Conservation (phyloP, 2,329 filamentous ascomycete species). For the Beauveria bassiana region DNA sequence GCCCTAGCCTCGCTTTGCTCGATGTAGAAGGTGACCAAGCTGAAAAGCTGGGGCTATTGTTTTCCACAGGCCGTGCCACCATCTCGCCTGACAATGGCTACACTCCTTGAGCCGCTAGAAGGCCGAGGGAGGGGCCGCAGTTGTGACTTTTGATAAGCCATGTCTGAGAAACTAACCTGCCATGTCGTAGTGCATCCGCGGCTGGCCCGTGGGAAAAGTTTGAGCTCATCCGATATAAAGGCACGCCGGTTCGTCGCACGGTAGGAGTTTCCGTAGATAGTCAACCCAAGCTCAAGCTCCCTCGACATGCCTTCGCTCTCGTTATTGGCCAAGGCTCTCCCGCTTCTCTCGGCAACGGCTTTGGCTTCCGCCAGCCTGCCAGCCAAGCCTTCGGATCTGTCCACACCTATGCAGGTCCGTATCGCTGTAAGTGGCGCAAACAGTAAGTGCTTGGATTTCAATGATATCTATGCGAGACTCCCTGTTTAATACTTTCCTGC, state of each 20-base stretch:
- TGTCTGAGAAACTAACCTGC: not conserved
- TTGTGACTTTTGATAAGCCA: not conserved
- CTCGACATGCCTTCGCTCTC: slow-evolving; percentile 2
- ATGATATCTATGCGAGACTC: not conserved
- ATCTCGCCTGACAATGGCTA: not conserved
- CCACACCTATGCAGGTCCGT: slow-evolving; percentile 47
- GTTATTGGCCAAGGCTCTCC: not conserved
- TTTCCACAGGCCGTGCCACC: not conserved
- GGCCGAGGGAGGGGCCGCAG: not conserved
- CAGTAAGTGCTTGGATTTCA: slow-evolving; percentile 25
- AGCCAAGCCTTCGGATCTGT: slow-evolving; percentile 37
- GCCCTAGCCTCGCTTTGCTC: not conserved
- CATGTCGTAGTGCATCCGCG: not conserved
- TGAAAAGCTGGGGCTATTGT: not conserved
- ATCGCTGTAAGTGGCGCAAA: slow-evolving; percentile 42
- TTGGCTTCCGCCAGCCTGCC: slow-evolving; percentile 29
- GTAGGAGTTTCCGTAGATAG: not conserved
- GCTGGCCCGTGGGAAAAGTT: not conserved
- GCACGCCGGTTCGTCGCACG: not conserved
- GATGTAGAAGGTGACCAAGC: not conserved
- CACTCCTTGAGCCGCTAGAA: not conserved
- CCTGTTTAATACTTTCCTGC: not conserved
- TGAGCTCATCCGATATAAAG: not conserved
- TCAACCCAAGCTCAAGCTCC: not conserved
- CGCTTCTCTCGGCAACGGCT: not conserved